Percentiles rank a stretch among this genome's conserved stretches.
Conservation (phyloP, 1,139 yeast genomes). For the Yamadazyma dushanensis region DNA sequence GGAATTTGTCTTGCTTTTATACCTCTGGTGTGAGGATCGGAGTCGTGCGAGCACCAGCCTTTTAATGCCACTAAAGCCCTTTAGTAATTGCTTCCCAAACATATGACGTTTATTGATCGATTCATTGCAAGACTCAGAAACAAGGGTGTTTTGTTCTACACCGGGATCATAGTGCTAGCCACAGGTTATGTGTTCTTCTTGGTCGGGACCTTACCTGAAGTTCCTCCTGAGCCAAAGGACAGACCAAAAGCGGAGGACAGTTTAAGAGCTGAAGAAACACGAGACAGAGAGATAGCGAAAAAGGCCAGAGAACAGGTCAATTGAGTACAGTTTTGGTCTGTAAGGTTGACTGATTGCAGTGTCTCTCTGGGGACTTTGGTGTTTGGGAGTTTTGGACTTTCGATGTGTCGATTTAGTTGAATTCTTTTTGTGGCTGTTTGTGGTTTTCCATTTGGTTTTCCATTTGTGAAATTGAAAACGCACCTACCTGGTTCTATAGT, state of each 20-base stretch:
- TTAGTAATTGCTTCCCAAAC: not conserved
- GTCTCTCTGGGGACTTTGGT: no score
- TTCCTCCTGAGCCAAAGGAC: slow-evolving; percentile 12
- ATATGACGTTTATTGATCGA: slow-evolving; percentile 27
- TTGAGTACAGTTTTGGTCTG: no score
- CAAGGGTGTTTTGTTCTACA: slow-evolving; percentile 39
- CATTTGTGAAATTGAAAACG: no score
- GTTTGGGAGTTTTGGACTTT: no score
- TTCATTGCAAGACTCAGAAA: slow-evolving; percentile 28
- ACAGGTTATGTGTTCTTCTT: slow-evolving; percentile 36
- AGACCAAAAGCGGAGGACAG: not conserved
- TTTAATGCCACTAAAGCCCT: not conserved
- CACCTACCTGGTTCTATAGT: no score
- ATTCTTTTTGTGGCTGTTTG: no score
- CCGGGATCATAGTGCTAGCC: slow-evolving; percentile 32
- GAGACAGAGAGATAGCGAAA: not conserved
- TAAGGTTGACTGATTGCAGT: no score
- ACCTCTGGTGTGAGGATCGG: not conserved
- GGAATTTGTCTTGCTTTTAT: slow-evolving; percentile 1
- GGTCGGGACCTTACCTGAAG: slow-evolving; percentile 31
- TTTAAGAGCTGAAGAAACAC: not conserved
- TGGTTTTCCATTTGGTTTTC: no score
- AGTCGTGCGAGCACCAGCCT: slow-evolving; percentile 1
- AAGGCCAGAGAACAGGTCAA: no score
- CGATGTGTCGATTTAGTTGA: no score